Evolutionary conservation across 179 eudicot species (phyloP), one percentile per base, ranked within the genome.

Genomic region (Beta corolliflora): DNA sequence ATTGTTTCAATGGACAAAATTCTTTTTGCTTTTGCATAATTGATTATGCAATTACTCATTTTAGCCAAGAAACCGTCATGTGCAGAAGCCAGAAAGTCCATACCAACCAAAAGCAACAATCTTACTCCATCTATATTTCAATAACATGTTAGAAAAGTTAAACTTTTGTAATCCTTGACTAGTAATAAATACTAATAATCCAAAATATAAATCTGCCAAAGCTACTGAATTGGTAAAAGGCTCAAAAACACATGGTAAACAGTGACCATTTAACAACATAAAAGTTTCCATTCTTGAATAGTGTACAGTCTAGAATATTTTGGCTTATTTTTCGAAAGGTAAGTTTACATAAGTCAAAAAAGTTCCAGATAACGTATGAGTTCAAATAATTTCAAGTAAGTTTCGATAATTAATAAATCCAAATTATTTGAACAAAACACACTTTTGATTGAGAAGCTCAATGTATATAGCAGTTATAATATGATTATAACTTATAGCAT

Each of bases 111-210:
- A 67, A 67, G 71, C 71, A 36, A 36, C 36, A 6, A 67, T 31
- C 71, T 36, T 67, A 67, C 71, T 41, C 50, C 9, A 67, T 41
- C 50, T 4, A 56, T 16, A 13, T 56, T 56, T 56, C 18, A 56
- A 56, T 56, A 56, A 2, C 50, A 16, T 41, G 15, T 67, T 41
- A 8, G n/a, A 41, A 16, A 67, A 67, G 50, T 41, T 67, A n/a
- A 67, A 36, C 15, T 9, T 67, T 36, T 67, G 71, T 67, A 41
- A 66, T 5, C 48, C 36, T 67, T 67, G 71, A 67, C 71, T 67
- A 67, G 50, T 67, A 64, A 11, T 25, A 64, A 36, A 36, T 36
- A 36, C 41, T 36, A 1, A 64, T 3, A 25, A 25, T 64, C 18
- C 41, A 64, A 64, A 64, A 11, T 9, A 25, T 23, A 7, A 23